Evolutionary conservation across 176 grass and related monocot genomes (phyloP).

Genomic region (Bonia amplexicaulis): DNA sequence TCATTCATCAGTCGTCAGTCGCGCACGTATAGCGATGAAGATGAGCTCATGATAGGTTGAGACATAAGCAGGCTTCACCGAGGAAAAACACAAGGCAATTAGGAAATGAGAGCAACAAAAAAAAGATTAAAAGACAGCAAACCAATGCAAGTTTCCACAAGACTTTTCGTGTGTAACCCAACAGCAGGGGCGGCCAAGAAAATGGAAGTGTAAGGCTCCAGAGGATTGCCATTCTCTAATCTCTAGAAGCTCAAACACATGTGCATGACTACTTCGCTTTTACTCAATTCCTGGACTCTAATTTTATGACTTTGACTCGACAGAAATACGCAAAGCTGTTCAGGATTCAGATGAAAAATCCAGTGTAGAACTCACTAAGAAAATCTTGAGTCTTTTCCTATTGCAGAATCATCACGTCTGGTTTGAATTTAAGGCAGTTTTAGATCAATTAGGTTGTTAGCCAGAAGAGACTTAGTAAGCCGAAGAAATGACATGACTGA

Average conservation of each 20-base stretch:
- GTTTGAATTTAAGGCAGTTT: background rate
- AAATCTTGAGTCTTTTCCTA: background rate
- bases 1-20: conserved; percentile 8
- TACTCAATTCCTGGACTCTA: background rate
- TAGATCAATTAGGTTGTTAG: background rate
- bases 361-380: background rate
- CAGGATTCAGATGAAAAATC: background rate
- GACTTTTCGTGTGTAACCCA: background rate
- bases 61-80: background rate
- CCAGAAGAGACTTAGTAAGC: background rate
- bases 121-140: background rate
- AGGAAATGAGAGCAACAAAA: background rate
- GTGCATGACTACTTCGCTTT: background rate
- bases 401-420: background rate
- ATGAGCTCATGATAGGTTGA: background rate
- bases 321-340: background rate
- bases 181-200: background rate
- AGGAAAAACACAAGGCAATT: background rate
- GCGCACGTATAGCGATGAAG: background rate
- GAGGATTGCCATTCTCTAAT: background rate
- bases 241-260: conserved; percentile 8
- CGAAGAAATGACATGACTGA: background rate
- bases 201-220: background rate
- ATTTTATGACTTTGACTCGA: background rate
- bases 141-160: background rate